Base-by-base conservation (phyloP, 192 early-diverging fungal genomes). In the Gryganskiella cystojenkinii region DNA sequence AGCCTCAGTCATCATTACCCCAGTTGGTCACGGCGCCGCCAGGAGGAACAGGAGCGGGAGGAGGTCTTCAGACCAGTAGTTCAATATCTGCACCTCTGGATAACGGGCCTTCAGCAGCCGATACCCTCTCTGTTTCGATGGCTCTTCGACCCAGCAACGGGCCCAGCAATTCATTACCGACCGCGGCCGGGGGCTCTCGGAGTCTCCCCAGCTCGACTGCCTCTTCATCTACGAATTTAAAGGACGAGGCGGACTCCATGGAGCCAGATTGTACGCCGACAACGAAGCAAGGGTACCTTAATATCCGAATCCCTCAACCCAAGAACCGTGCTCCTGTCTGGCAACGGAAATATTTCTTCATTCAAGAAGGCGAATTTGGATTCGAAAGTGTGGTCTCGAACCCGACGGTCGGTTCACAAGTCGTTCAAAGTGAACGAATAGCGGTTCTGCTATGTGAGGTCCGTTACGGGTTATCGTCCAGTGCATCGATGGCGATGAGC, bases 251-350 rank as follows among this genome's bases (percentile, higher is more conserved):
- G n/a, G n/a, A n/a, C n/a, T n/a, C n/a, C n/a, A n/a, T n/a, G n/a
- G 11, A 35, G 22, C 3, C n/a, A 4, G 61, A 64, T 4, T 45
- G 15, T 30, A 68, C 54, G 3, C 74, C 81, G 13, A 80, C 88
- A 25, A 81, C 85, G n/a, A 90, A 89, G 20, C 89, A 92, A 82
- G 90, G 90, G 11, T 90, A 92, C 63, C 72, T 92, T 17, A 89
- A 86, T 62, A 82, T 74, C 47, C 78, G 74, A 7, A 69, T 79
- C 19, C 54, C 71, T 9, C 69, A 72, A 9, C 59, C 70, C 47
- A 80, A 70, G 49, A 82, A 64, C 60, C 84, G 86, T n/a, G 89
- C 85, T 45, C 79, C 81, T 30, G 65, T 74, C 4, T 92, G 91
- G 91, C 56, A 67, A 8, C 73, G 88, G 27, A 82, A 83, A 33